Conservation (phyloP, 768 basidiomycete genomes). For the Suillus luteus region DNA sequence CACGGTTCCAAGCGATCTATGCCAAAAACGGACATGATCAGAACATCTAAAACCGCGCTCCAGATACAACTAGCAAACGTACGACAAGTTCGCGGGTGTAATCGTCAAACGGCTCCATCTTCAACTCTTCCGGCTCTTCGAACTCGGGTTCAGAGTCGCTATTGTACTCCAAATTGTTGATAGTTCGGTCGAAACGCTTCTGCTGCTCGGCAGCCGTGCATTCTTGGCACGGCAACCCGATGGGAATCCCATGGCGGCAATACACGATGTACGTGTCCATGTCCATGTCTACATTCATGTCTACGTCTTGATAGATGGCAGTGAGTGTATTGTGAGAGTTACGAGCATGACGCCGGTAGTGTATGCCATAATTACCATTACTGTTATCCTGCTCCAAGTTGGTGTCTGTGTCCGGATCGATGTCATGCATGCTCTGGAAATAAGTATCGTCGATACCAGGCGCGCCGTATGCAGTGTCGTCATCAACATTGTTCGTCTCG, state of each 20-base stretch:
- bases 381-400: neutral
- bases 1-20: conserved; percentile 46
- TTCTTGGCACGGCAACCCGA: neutral
- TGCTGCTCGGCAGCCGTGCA: neutral
- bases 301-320: neutral
- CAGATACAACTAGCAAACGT: neutral
- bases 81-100: conserved; percentile 6
- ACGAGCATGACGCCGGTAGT: neutral
- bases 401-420: conserved; percentile 22
- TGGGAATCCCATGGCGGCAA: neutral
- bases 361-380: neutral
- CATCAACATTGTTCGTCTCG: neutral
- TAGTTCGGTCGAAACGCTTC: neutral
- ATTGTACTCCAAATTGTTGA: neutral
- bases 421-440: conserved; percentile 11
- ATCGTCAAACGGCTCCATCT: neutral
- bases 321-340: neutral
- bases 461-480: conserved; percentile 12
- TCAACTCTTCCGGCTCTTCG: neutral
- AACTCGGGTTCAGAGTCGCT: neutral
- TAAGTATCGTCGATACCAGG: neutral
- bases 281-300: neutral
- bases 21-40: neutral
- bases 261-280: neutral
- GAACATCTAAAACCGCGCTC: neutral